phyloP scores from a whole-genome alignment of 805 yeast genomes.

The Yamadazyma nakazawae region DNA sequence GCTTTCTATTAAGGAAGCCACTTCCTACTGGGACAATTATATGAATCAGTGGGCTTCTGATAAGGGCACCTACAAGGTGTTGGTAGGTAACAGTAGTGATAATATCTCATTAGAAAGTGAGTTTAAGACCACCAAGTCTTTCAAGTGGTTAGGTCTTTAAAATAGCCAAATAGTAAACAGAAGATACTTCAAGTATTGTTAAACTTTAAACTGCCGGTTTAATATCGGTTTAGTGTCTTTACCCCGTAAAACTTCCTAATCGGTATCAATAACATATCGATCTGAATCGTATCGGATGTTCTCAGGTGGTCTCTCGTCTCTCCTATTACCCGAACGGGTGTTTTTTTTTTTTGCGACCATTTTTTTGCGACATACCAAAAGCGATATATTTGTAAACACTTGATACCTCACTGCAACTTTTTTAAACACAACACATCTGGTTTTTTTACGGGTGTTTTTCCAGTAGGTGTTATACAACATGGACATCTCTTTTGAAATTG shows the following conservation, averaged over 20 bases:
- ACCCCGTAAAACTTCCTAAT: too few relatives aligned
- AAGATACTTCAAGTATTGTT: neutral
- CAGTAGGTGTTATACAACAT: neutral
- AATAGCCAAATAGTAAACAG: neutral
- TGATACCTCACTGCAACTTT: neutral
- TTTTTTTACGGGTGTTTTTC: neutral
- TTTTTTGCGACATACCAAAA: slow-evolving; percentile 3
- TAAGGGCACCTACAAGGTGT: slow-evolving; percentile 47
- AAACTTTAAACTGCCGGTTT: neutral
- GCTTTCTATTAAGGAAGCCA: slow-evolving; percentile 43
- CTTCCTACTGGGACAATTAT: slow-evolving; percentile 53
- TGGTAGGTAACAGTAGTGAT: slow-evolving; percentile 42
- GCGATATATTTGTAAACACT: slow-evolving; percentile 4
- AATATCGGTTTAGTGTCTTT: too few relatives aligned
- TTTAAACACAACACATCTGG: slow-evolving; percentile 1
- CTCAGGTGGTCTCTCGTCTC: too few relatives aligned
- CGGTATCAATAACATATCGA: too few relatives aligned
- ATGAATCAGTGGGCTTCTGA: slow-evolving; percentile 49
- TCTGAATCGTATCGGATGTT: too few relatives aligned
- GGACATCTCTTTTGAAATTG: slow-evolving; percentile 3
- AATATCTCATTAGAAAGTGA: slow-evolving; percentile 19
- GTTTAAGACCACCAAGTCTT: slow-evolving; percentile 17
- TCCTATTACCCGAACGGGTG: neutral
- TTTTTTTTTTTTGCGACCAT: neutral
- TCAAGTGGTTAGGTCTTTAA: slow-evolving; percentile 15